phyloP scores from a whole-genome alignment of 1,139 yeast genomes.

The Hanseniaspora uvarum region DNA sequence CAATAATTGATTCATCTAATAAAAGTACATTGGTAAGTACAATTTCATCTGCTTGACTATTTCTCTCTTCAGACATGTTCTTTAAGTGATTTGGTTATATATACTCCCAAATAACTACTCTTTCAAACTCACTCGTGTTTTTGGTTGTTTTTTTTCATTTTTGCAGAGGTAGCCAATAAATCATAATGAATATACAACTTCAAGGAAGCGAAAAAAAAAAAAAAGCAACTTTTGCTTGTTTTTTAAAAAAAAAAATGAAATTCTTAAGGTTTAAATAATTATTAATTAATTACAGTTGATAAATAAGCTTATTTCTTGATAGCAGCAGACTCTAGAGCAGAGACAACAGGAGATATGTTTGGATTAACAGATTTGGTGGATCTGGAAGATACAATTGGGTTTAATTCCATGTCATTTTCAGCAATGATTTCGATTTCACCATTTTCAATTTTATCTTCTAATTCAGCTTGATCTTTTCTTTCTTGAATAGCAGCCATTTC shows the following conservation, averaged over 20 bases:
- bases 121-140: no score
- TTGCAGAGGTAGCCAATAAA: no score
- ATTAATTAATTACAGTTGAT: neutral
- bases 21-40: neutral
- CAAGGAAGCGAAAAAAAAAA: neutral
- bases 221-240: neutral
- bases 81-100: neutral
- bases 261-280: neutral
- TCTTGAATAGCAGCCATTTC: neutral
- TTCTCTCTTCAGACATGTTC: neutral
- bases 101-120: no score
- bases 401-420: constrained; percentile 8
- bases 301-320: constrained; percentile 2
- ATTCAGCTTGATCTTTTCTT: neutral
- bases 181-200: neutral
- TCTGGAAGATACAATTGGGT: constrained; percentile 7
- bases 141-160: neutral
- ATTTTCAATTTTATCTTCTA: constrained; percentile 1
- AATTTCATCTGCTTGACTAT: neutral
- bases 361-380: neutral
- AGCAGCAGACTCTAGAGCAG: constrained; percentile 13
- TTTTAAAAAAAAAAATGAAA: neutral
- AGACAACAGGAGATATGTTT: constrained; percentile 14
- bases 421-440: neutral
- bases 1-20: neutral